Evolutionary conservation across 1,139 yeast genomes (phyloP).

Genomic region (Kodamaea sp.): DNA sequence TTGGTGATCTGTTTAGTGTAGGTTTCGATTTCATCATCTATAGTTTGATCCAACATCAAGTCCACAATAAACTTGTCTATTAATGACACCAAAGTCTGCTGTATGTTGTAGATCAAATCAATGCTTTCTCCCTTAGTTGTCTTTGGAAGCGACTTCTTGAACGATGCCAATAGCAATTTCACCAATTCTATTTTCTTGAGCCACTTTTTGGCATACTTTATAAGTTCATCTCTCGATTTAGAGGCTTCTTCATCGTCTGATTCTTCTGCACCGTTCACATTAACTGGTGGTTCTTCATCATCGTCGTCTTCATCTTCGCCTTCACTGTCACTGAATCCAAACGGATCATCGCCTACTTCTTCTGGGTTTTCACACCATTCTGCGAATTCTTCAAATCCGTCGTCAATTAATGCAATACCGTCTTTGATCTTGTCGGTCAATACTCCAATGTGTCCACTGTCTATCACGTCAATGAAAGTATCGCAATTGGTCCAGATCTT

Average conservation of each 20-base stretch:
- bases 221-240: constrained; percentile 27
- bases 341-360: constrained; percentile 46
- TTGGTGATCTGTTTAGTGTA: constrained; percentile 27
- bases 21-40: constrained; percentile 31
- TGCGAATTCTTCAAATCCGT: constrained; percentile 63
- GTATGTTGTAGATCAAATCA: constrained; percentile 36
- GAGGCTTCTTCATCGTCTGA: constrained; percentile 13
- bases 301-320: constrained; percentile 26
- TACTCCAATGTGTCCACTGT: constrained; percentile 52
- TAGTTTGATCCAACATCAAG: constrained; percentile 44
- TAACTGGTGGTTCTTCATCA: constrained; percentile 16
- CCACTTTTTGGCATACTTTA: constrained; percentile 50
- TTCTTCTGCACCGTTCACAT: constrained; percentile 21
- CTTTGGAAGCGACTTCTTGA: constrained; percentile 54
- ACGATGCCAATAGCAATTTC: constrained; percentile 54
- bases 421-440: constrained; percentile 47
- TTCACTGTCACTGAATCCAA: constrained; percentile 32
- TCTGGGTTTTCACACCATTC: constrained; percentile 69
- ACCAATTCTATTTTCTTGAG: constrained; percentile 53
- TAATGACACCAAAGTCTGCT: constrained; percentile 31
- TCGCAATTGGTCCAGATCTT: constrained; percentile 67
- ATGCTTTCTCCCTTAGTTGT: constrained; percentile 34
- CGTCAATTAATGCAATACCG: constrained; percentile 53
- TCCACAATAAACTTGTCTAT: constrained; percentile 51
- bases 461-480: constrained; percentile 35